phyloP scores from a whole-genome alignment of 2,329 filamentous ascomycete species.

The Davidsoniella australis region DNA sequence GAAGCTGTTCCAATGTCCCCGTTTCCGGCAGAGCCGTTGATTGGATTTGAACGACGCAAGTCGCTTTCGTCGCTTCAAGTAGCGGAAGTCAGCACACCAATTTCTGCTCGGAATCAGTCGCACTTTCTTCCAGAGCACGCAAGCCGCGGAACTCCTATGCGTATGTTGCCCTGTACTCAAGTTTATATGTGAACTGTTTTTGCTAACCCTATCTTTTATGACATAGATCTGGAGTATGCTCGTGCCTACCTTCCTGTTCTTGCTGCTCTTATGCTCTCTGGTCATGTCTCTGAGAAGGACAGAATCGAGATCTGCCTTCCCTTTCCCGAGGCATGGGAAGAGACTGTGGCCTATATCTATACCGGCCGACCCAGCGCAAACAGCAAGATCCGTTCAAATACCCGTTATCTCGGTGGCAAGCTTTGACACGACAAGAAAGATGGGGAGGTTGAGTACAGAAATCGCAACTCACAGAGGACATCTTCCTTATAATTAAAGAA shows the following conservation, averaged over 20 bases:
- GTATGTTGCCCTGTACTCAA: slow-evolving; percentile 22
- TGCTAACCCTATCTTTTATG: background rate
- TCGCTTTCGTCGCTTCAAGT: slow-evolving; percentile 5
- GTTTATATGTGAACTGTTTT: background rate
- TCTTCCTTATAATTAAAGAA: no score
- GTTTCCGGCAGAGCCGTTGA: slow-evolving; percentile 6
- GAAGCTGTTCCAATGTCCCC: slow-evolving; percentile 2
- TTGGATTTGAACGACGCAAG: slow-evolving; percentile 10
- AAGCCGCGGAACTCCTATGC: slow-evolving; percentile 25
- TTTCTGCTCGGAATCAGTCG: background rate
- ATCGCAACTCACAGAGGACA: no score
- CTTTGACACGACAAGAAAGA: slow-evolving; percentile 12
- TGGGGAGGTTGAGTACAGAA: no score
- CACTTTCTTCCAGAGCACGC: background rate
- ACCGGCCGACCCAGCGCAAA: slow-evolving; percentile 31
- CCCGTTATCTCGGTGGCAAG: slow-evolving; percentile 36
- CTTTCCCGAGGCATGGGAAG: slow-evolving; percentile 35
- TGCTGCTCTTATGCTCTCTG: slow-evolving; percentile 36
- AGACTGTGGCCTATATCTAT: slow-evolving; percentile 39
- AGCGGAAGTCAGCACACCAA: background rate
- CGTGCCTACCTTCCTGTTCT: slow-evolving; percentile 34
- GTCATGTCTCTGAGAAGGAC: slow-evolving; percentile 33
- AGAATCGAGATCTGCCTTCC: slow-evolving; percentile 40
- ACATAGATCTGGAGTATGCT: slow-evolving; percentile 30
- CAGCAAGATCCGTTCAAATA: slow-evolving; percentile 32